A percentile compares a stretch with the other conserved stretches of the same genome.
These are phyloP conservation scores for Fusarium palustre DNA, from an alignment of 2,329 filamentous ascomycete genomes.

Conservation along the genomic window DNA sequence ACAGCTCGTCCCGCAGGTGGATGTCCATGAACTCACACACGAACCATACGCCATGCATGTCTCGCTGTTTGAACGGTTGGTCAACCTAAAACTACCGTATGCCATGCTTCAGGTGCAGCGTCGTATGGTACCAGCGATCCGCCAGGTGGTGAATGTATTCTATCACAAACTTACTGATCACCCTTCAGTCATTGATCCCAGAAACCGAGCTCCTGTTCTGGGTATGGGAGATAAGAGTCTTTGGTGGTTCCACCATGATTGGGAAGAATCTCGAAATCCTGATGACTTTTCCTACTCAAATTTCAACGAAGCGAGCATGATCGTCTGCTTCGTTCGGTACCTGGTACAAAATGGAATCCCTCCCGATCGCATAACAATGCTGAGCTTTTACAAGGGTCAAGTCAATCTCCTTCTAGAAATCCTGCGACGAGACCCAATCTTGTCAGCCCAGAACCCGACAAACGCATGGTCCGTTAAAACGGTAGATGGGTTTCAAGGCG, in stretches of 20 bases:
- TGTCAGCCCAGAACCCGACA: conserved; percentile 43
- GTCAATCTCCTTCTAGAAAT: conserved; percentile 70
- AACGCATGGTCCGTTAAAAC: conserved; percentile 74
- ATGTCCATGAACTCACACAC: conserved; percentile 68
- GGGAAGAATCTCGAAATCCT: conserved; percentile 70
- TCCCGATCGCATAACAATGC: conserved; percentile 74
- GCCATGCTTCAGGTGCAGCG: conserved; percentile 76
- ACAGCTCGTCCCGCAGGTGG: conserved; percentile 78
- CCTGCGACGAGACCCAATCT: conserved; percentile 52
- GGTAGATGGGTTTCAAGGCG: conserved; percentile 90
- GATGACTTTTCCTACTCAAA: conserved; percentile 76
- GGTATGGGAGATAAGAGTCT: conserved; percentile 58
- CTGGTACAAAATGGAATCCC: conserved; percentile 74
- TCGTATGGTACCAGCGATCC: conserved; percentile 62
- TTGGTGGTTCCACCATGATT: conserved; percentile 63
- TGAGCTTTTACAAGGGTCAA: conserved; percentile 92
- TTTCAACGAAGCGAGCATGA: conserved; percentile 77
- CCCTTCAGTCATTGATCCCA: conserved; percentile 51
- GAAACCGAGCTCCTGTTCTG: conserved; percentile 55
- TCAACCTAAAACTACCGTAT: conserved; percentile 73
- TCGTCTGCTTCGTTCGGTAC: conserved; percentile 78
- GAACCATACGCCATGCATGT: conserved; percentile 75
- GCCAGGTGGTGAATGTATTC: conserved; percentile 60
- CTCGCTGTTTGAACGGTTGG: conserved; percentile 83
- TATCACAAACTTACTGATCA: conserved; percentile 62